Base-by-base conservation (phyloP, 2,329 filamentous ascomycete genomes). In the Chaetomiaceae sp. region DNA sequence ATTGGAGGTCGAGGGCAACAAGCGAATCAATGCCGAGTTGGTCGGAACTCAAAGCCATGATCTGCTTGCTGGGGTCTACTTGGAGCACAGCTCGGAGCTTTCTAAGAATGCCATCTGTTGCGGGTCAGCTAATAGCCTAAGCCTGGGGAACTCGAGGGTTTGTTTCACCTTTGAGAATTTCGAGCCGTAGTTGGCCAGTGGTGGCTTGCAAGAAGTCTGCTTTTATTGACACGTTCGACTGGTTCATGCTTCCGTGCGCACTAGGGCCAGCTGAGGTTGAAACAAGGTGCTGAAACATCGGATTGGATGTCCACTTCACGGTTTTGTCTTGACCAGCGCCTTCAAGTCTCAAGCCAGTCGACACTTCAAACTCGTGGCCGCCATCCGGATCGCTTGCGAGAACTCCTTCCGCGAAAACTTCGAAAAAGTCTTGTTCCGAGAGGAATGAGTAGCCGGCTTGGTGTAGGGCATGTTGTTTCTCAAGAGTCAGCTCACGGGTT, bases 1-100 rank as follows among this genome's bases (percentile, higher is more conserved):
- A 65, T 1, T 73, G 69, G 6, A 71, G 71, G 69, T 55, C 51
- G 18, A 61, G 51, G 0, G 62, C 59, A 1, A 64, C 47, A 9
- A 58, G 41, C 1, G 47, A 51, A 14, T 57, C 49, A 13, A 58
- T 13, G 14, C 48, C 55, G 5, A 42, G 44, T 5, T 16, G 45
- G 16, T 37, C 34, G 8, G 7, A 18, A 36, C 43, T 56, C 36
- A 38, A 20, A 14, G 21, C 18, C 13, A 40, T 18, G 11, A 23
- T 20, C 7, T 50, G 30, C 9, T 47, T 16, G 14, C 4, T 6
- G 14, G 5, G 14, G 2, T 34, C 33, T 6, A 16, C n/a, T 3
- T n/a, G 14, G 3, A 34, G 14, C 13, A 16, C 14, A 4, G 14
- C 14, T 16, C 18, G 33, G 5, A 34, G 33, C 14, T 34, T 34